A percentile compares a stretch with the other conserved stretches of the same genome.
These are phyloP conservation scores for Psidium guajava DNA, from an alignment of 345 rosid genomes.

Conservation along the genomic window DNA sequence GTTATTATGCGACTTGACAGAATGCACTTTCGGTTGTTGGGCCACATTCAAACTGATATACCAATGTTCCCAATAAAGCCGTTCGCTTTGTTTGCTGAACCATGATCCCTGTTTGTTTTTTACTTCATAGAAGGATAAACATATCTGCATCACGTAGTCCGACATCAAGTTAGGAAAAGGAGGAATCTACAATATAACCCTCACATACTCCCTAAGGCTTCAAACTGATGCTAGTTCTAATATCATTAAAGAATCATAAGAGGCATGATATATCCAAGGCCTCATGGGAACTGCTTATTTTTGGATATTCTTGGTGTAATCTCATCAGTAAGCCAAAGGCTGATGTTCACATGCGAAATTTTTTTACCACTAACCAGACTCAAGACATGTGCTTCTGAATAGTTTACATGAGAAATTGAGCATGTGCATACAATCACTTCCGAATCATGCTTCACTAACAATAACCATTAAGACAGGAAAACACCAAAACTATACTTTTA, in stretches of 20 bases:
- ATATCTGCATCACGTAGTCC: slow-evolving; percentile 38
- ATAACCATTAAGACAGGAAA: neutral
- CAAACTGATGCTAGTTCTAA: neutral
- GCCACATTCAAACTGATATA: slow-evolving; percentile 72
- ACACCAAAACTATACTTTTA: neutral
- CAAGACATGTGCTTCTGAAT: neutral
- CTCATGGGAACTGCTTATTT: neutral
- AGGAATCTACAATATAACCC: neutral
- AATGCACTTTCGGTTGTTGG: slow-evolving; percentile 46
- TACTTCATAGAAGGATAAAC: slow-evolving; percentile 83
- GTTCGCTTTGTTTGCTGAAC: slow-evolving; percentile 69
- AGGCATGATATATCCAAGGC: neutral
- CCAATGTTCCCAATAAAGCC: slow-evolving; percentile 87
- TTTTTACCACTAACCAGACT: neutral
- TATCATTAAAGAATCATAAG: neutral
- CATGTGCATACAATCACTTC: neutral
- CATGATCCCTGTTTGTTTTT: slow-evolving; percentile 80
- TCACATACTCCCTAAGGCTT: neutral
- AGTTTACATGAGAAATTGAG: neutral
- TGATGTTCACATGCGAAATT: neutral
- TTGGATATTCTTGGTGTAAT: neutral
- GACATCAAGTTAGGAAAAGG: neutral
- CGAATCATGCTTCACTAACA: neutral
- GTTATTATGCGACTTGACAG: slow-evolving; percentile 49
- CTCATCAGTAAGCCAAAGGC: neutral